Evolutionary conservation across 2,329 filamentous ascomycete species (phyloP).

Genomic region (Hypomyces perniciosus): DNA sequence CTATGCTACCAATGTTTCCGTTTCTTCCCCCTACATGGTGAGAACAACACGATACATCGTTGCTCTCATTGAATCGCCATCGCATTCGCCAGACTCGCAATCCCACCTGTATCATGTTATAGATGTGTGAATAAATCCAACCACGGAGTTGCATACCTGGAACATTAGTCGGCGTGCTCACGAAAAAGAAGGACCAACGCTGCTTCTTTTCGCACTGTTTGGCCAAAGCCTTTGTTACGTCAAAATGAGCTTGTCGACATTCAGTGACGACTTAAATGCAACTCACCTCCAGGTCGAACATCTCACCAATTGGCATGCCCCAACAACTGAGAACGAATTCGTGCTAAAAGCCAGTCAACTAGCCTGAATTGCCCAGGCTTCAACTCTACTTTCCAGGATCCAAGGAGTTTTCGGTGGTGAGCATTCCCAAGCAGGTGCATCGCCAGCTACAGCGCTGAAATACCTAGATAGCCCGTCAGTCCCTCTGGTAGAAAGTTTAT

Average conservation of each 20-base stretch:
- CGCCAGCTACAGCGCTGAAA: conserved; percentile 60
- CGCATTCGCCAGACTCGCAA: conserved; percentile 44
- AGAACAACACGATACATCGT: too few relatives aligned
- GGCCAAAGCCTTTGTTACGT: conserved; percentile 30
- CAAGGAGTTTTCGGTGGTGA: conserved; percentile 47
- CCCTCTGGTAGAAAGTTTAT: background rate
- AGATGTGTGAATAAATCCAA: background rate
- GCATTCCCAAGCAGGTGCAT: conserved; percentile 58
- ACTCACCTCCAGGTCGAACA: conserved; percentile 46
- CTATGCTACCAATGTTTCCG: too few relatives aligned
- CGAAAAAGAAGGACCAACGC: conserved; percentile 57
- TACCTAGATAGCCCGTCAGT: background rate
- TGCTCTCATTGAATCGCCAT: conserved; percentile 36
- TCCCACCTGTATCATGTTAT: conserved; percentile 18
- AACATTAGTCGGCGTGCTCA: conserved; percentile 53
- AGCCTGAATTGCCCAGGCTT: background rate
- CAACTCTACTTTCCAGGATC: conserved; percentile 12
- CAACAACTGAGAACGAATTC: conserved; percentile 44
- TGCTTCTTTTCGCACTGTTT: conserved; percentile 45
- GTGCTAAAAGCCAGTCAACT: conserved; percentile 35
- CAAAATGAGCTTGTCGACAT: background rate
- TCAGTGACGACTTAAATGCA: background rate
- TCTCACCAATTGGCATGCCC: conserved; percentile 49
- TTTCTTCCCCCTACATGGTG: too few relatives aligned
- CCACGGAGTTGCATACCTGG: conserved; percentile 29